Percentiles rank a stretch among this genome's conserved stretches.
phyloP scores from a whole-genome alignment of 345 rosid species.

The Eucalyptus pauciflora region DNA sequence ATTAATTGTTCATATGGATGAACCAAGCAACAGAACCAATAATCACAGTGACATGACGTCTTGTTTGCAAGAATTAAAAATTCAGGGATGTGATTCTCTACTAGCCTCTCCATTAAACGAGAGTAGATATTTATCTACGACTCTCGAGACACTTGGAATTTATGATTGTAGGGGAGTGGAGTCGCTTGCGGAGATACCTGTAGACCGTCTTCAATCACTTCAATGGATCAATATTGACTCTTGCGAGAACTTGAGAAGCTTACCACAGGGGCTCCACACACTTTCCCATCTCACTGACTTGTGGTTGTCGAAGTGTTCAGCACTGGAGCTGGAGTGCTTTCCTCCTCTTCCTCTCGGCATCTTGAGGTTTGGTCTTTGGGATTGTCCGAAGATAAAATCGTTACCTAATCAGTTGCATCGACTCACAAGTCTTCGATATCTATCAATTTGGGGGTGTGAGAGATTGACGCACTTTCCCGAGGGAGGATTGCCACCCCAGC shows the following conservation, averaged over 20 bases:
- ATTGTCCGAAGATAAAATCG: not conserved
- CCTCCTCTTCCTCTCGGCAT: not conserved
- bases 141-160: rapidly evolving
- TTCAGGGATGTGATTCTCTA: rapidly evolving
- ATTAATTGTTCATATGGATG: not conserved
- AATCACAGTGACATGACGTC: rapidly evolving
- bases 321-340: not conserved
- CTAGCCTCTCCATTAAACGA: rapidly evolving
- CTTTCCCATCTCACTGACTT: rapidly evolving
- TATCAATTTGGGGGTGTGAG: not conserved
- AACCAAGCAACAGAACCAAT: rapidly evolving
- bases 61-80: rapidly evolving
- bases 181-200: not conserved
- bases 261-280: rapidly evolving
- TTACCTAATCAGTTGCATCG: not conserved
- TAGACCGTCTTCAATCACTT: not conserved
- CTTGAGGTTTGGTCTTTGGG: rapidly evolving
- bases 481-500: not conserved
- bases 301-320: rapidly evolving
- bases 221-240: rapidly evolving
- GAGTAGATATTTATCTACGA: rapidly evolving
- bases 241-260: not conserved
- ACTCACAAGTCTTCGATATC: not conserved
- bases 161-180: rapidly evolving
- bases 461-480: not conserved